Percentiles rank a stretch among this genome's conserved stretches.
These are phyloP conservation scores for Kappamyces sp. DNA, from an alignment of 192 early-diverging fungal genomes.

Conservation along the genomic window DNA sequence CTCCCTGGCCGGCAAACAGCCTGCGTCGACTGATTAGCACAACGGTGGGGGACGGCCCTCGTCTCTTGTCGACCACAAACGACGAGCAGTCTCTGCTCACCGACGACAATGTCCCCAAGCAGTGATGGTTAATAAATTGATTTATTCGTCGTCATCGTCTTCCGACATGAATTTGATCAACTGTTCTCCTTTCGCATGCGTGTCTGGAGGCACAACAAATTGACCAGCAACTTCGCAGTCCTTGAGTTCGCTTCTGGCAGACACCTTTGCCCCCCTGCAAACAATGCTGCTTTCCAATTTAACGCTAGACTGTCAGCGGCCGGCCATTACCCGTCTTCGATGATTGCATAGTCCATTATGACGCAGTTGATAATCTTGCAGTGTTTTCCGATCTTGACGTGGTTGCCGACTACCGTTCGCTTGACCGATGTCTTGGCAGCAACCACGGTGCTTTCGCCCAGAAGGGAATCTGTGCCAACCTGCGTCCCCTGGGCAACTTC, in stretches of 20 bases:
- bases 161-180: too few species aligned
- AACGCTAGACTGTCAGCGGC: conserved; percentile 45
- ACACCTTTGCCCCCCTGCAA: conserved; percentile 73
- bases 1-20: conserved; percentile 47
- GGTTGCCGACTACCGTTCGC: conserved; percentile 86
- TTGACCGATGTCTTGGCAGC: conserved; percentile 91
- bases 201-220: conserved; percentile 39
- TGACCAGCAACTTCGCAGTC: conserved; percentile 81
- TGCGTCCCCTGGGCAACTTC: conserved; percentile 63
- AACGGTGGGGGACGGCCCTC: conserved; percentile 87
- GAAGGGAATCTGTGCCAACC: conserved; percentile 83
- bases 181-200: not conserved
- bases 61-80: conserved; percentile 47
- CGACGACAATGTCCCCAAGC: too few species aligned
- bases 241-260: conserved; percentile 69
- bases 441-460: conserved; percentile 85
- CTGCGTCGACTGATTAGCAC: conserved; percentile 89
- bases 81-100: too few species aligned
- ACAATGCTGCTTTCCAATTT: conserved; percentile 84
- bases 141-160: too few species aligned
- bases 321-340: conserved; percentile 73
- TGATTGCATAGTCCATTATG: conserved; percentile 88
- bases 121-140: too few species aligned
- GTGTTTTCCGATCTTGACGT: conserved; percentile 92
- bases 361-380: conserved; percentile 95